Conservation (phyloP, 2,329 filamentous ascomycete genomes). For the Spiromastix sp. region DNA sequence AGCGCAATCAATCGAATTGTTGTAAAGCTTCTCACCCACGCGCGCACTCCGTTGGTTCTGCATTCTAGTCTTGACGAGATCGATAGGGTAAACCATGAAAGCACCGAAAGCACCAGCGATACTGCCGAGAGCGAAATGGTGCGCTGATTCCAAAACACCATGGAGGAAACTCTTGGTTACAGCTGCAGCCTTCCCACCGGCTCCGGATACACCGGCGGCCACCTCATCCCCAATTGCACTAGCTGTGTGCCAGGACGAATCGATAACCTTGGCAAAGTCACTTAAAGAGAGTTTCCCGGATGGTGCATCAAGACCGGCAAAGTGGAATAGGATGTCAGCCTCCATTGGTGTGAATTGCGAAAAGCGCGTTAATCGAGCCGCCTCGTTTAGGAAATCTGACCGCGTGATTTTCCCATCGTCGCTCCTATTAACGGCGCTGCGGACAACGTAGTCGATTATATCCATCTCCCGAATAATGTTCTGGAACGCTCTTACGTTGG, state of each 20-base stretch:
- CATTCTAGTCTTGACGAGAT: constrained; percentile 96
- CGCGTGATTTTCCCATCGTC: constrained; percentile 86
- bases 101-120: constrained; percentile 92
- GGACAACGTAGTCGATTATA: constrained; percentile 84
- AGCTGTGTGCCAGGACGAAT: constrained; percentile 75
- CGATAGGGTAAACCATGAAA: constrained; percentile 99
- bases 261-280: constrained; percentile 91
- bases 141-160: constrained; percentile 62
- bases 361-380: constrained; percentile 81
- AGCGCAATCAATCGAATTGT: constrained; percentile 94
- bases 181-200: constrained; percentile 44
- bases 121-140: constrained; percentile 85
- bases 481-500: constrained; percentile 94
- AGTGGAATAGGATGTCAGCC: constrained; percentile 96
- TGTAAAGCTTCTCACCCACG: constrained; percentile 82
- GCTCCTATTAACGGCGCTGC: constrained; percentile 75
- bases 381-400: constrained; percentile 89
- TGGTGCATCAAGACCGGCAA: constrained; percentile 82
- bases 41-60: constrained; percentile 84
- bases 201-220: constrained; percentile 29
- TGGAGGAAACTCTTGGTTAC: constrained; percentile 49
- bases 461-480: constrained; percentile 98
- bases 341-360: constrained; percentile 98
- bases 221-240: constrained; percentile 44
- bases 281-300: constrained; percentile 70